Base-by-base conservation (phyloP, 176 grass and related monocot genomes). In the Paspalum notatum region DNA sequence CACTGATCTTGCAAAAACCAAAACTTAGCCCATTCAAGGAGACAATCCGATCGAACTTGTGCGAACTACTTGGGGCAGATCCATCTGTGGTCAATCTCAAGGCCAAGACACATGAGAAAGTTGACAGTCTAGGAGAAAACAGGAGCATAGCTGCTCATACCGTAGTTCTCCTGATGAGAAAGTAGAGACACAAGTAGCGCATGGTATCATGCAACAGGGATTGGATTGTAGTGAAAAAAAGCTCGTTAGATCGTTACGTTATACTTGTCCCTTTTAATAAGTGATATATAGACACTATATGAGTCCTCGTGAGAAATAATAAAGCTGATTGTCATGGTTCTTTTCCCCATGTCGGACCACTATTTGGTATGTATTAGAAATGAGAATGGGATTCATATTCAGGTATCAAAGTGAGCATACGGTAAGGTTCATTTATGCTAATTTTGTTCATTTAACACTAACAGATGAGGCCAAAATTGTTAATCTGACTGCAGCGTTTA, bases 91-190 rank as follows among this genome's bases (percentile, higher is more conserved):
- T 99, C 25, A 99, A 99, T 79, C 93, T 99, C 56, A 99, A 99
- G 90, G 96, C 96, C 46, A 99, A 99, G 80, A 99, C 90, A 0
- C 96, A 99, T 37, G 96, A 99, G 74, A 95, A 99, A 80, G 96
- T 99, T 0, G 96, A 99, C 76, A 99, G 96, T 83, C 89, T 99
- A 40, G 96, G 96, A 40, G 96, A 99, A 75, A 99, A 99, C 44
- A 89, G 90, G 80, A 99, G 96, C 75, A 95, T 99, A 59, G 96
- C 96, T 72, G 96, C 96, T 24, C 96, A 99, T 66, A 99, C 96
- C 7, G 93, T 99, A 59, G 79, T 98, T 81, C 90, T 98, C 55
- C 90, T 98, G 24, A 91, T 91, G 85, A 62, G 80, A 16, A 99
- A 99, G 67, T 95, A 92, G 74, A 56, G 20, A 80, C 44, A 76